phyloP scores from a whole-genome alignment of 441 rosid genomes.

The Kokia cookei region DNA sequence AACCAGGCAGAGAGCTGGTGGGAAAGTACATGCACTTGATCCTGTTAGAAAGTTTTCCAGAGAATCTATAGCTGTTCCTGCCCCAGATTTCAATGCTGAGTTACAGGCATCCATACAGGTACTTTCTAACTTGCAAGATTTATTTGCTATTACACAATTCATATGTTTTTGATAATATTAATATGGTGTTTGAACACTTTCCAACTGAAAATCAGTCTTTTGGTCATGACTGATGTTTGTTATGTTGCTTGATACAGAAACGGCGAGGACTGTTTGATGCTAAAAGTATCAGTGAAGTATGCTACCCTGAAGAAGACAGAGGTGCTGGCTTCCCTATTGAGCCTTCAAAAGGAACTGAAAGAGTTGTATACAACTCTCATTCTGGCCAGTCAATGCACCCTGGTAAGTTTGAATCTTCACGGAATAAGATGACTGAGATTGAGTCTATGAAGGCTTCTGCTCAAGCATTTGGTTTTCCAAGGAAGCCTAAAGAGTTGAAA shows the following conservation, averaged over 20 bases:
- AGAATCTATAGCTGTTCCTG: slow-evolving; percentile 57
- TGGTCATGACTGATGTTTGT: background rate
- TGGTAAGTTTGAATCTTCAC: slow-evolving; percentile 20
- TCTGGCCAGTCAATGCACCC: slow-evolving; percentile 27
- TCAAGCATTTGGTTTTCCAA: slow-evolving; percentile 26
- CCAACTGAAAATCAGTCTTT: background rate
- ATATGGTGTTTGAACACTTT: slow-evolving; percentile 14
- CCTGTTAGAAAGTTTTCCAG: slow-evolving; percentile 24
- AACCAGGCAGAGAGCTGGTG: slow-evolving; percentile 41
- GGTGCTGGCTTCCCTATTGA: slow-evolving; percentile 45
- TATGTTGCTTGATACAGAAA: slow-evolving; percentile 34
- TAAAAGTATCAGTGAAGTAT: slow-evolving; percentile 44
- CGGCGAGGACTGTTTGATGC: slow-evolving; percentile 30
- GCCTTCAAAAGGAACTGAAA: slow-evolving; percentile 30
- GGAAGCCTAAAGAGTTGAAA: slow-evolving; percentile 27
- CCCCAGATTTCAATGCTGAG: slow-evolving; percentile 69
- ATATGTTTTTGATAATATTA: slow-evolving; percentile 36
- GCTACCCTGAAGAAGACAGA: slow-evolving; percentile 34
- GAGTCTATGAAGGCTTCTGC: slow-evolving; percentile 19
- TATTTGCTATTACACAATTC: background rate
- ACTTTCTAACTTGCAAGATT: background rate
- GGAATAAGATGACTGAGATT: slow-evolving; percentile 18
- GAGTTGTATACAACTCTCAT: slow-evolving; percentile 19
- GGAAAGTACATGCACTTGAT: slow-evolving; percentile 38
- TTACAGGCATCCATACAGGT: slow-evolving; percentile 55